Evolutionary conservation across 768 basidiomycete genomes (phyloP), one percentile per base, ranked within the genome.

Genomic region (Lactarius vividus): DNA sequence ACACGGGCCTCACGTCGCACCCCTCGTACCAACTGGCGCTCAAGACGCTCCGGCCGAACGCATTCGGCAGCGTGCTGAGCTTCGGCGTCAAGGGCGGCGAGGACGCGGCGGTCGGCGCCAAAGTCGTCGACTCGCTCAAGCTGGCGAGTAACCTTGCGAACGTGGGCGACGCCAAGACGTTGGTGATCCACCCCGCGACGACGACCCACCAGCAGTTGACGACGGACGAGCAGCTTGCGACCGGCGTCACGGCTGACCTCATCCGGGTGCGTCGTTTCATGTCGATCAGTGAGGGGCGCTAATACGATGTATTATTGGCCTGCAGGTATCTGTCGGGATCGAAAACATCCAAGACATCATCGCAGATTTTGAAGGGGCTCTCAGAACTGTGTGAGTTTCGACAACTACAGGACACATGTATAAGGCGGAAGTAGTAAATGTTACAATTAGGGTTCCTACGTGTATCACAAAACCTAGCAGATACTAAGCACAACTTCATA

Each of bases 71-170:
- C 28, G 83, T 94, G 69, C 75, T 94, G 58, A 89, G 82, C 75
- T 93, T 94, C 71, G 93, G 92, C 9, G 75, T 92, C 67, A 85
- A 85, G 70, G 89, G 87, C 16, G 81, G 81, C 0, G 73, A 26
- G 23, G 49, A 76, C 60, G 77, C 77, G 3, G 70, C 72, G 58
- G 73, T 72, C 2, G 87, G 86, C 8, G 84, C 82, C 76, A 80
- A 80, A 64, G 79, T 88, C 39, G 88, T 94, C 18, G 91, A 94
- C 69, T 81, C 75, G 67, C 79, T 94, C 63, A 84, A 82, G 71
- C 80, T 94, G 7, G 88, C 87, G n/a, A 88, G 87, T 71, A 78
- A 91, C 72, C 80, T 91, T 11, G 88, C 88, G 18, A 91, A 91
- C 72, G 87, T 91, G 29, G 88, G 86, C 28, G 87, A 88, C 65